A percentile compares a stretch with the other conserved stretches of the same genome.
These are phyloP conservation scores for Paramecium caudatum DNA, from an alignment of 73 alveolate genomes.

Conservation along the genomic window DNA sequence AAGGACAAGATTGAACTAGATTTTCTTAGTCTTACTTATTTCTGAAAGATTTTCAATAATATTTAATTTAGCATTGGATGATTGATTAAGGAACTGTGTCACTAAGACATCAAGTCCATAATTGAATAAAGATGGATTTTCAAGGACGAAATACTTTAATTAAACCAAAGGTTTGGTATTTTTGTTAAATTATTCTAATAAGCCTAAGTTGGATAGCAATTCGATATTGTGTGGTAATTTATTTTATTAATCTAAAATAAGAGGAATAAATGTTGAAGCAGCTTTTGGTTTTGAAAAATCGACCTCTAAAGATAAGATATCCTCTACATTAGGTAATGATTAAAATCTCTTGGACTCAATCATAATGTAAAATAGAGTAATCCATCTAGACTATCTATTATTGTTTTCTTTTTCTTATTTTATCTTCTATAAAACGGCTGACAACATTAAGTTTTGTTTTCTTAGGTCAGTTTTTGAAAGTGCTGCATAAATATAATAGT, in stretches of 20 bases:
- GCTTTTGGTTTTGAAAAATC: constrained; percentile 14
- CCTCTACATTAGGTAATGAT: neutral
- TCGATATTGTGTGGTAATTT: constrained; percentile 26
- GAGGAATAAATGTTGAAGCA: neutral
- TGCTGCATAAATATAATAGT: neutral
- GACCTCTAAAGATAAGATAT: neutral
- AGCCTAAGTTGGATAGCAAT: neutral
- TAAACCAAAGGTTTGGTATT: neutral
- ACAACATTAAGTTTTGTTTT: neutral
- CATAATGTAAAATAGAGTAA: neutral
- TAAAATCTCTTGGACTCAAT: constrained; percentile 16
- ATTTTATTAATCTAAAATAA: neutral
- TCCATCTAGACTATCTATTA: neutral
- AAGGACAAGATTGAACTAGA: neutral
- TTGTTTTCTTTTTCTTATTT: neutral
- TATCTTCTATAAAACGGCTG: neutral
- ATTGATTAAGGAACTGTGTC: neutral
- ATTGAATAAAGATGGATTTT: neutral
- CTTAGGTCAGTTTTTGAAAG: neutral
- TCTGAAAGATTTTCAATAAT: neutral
- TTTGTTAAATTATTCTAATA: neutral
- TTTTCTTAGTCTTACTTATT: neutral
- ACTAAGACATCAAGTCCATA: neutral
- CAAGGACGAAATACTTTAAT: neutral
- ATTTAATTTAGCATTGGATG: neutral